phyloP scores from a whole-genome alignment of 331 rosid species.

The Prunus yedoensis region DNA sequence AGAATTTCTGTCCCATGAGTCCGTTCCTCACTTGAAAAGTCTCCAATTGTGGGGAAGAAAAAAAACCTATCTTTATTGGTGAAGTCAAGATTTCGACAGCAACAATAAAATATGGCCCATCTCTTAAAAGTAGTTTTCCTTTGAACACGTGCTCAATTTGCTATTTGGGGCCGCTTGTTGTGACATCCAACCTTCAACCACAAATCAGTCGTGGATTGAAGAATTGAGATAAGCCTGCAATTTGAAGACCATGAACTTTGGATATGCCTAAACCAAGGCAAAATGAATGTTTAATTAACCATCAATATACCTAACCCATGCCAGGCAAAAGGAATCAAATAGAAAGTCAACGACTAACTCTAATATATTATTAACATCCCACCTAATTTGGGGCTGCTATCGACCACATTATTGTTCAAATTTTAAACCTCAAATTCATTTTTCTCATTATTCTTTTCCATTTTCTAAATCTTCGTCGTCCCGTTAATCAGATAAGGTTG shows the following conservation, averaged over 20 bases:
- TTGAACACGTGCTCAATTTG: too few relatives aligned
- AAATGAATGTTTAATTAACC: not conserved
- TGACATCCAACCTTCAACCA: too few relatives aligned
- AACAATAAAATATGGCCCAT: too few relatives aligned
- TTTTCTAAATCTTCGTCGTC: too few relatives aligned
- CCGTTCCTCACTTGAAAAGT: too few relatives aligned
- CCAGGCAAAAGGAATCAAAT: not conserved
- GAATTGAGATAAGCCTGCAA: not conserved
- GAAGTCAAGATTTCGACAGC: too few relatives aligned
- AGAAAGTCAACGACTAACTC: constrained; percentile 1
- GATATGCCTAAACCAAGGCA: not conserved
- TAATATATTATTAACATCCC: not conserved
- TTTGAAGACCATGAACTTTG: not conserved
- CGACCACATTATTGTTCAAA: not conserved
- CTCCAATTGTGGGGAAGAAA: too few relatives aligned
- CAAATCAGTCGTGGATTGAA: not conserved
- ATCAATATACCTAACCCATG: not conserved
- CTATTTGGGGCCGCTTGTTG: too few relatives aligned
- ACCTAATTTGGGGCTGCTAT: not conserved
- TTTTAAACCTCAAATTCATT: not conserved
- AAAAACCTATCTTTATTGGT: too few relatives aligned
- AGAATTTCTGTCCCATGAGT: too few relatives aligned
- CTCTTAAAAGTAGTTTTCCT: too few relatives aligned
- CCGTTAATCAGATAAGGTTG: too few relatives aligned
- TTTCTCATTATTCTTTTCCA: not conserved